Evolutionary conservation across 352 stramenopile genomes (phyloP), one percentile per base, ranked within the genome.

Genomic region (Globisporangium acanthophoron): DNA sequence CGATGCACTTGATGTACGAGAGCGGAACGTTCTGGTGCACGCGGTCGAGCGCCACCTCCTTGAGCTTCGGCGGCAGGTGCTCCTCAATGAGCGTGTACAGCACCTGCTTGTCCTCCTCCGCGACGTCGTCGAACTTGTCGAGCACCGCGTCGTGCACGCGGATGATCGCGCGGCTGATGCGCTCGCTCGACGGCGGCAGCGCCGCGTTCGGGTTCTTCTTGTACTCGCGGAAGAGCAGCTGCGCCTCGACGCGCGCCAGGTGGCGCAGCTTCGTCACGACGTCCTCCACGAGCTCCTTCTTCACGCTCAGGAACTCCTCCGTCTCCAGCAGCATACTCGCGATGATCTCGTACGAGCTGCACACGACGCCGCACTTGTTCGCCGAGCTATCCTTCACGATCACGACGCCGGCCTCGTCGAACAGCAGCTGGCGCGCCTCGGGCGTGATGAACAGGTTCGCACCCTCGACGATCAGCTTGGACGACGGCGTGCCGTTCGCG

Each of bases 171-270:
- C 88, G 87, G 69, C 85, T 98, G 63, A 99, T 98, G 13, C 96
- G 88, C 74, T 98, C 90, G 57, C 88, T 98, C 27, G 97, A 83
- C 45, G 96, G 84, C 31, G 96, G 95, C 21, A 98, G 72, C 31
- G 88, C 78, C 0, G 76, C 84, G 43, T 81, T 65, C 44, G 82
- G 84, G 72, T 92, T 78, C 63, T 89, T 90, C 76, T 91, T 95
- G 77, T 97, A 98, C 79, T 99, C 96, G n/a, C 94, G 86, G 80
- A 99, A 99, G 3, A 99, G 78, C 41, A 99, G 78, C 69, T 99
- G 87, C 27, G 96, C 97, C 61, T 99, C 96, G 47, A 98, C 73
- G 37, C 94, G 83, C 9, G 96, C 96, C 53, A 98, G 69, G 43
- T 94, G 66, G 41, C 95, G 84, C 3, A 99, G 76, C 72, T 98